Base-by-base conservation (phyloP, 306 rosid species). In the Betula pendula region DNA sequence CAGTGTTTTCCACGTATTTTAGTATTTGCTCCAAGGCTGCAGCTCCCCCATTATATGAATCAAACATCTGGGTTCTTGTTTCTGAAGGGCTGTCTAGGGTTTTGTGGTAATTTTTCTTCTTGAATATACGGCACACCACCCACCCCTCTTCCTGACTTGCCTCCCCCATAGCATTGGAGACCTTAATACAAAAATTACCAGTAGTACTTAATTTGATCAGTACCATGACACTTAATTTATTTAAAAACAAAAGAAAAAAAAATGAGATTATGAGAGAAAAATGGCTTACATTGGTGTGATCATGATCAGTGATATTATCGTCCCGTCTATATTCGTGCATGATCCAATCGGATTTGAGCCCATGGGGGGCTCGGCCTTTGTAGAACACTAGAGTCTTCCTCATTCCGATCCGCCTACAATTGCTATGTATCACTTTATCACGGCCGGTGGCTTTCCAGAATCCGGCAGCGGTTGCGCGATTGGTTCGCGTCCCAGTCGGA, bases 401-500 rank as follows among this genome's bases (percentile, higher is more conserved):
- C 98, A 95, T 95, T 38, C 98, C 98, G 44, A 95, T 92, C 75
- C 96, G 81, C 77, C 73, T 87, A 8, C 88, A 89, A 68, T 82
- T 84, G 84, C 92, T 87, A 58, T 85, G 72, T 42, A 95, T 95
- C 40, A 88, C 91, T 80, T 95, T 95, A 71, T 95, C 98, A 3
- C 98, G 96, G 8, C 98, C 98, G 0, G 98, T 95, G 31, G 98
- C 98, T 79, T 95, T 95, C 98, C 98, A 95, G 82, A 95, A 95
- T 3, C 98, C 98, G 0, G 92, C 97, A 0, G 89, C 89, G 0
- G 98, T 95, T 42, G 98, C 98, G 0, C 98, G 90, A 20, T 95
- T 95, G 2, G 98, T 95, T 0, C 98, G 88, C 0, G 98, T 95
- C 53, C 98, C 98, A 0, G 97, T 92, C 2, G 98, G 98, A 73